phyloP scores from a whole-genome alignment of 441 rosid genomes.

The Hura crepitans region DNA sequence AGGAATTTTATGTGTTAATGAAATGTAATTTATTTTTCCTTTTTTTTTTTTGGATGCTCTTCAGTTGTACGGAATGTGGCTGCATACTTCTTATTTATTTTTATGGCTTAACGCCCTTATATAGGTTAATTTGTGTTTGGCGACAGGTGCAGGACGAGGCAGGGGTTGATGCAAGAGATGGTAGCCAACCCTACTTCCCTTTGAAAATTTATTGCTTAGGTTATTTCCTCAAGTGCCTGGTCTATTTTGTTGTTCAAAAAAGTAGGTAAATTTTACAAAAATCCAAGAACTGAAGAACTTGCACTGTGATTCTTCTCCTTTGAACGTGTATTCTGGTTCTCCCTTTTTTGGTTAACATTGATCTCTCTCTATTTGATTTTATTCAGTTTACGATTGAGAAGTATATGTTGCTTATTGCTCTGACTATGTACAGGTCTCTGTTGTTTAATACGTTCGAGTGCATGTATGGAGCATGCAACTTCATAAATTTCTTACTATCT shows the following conservation, averaged over 20 bases:
- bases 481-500: too few relatives aligned
- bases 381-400: not conserved
- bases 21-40: too few relatives aligned
- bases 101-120: not conserved
- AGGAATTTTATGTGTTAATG: not conserved
- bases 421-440: too few relatives aligned
- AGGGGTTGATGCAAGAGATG: constrained; percentile 35
- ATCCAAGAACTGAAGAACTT: not conserved
- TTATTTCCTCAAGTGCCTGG: constrained; percentile 4
- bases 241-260: constrained; percentile 15
- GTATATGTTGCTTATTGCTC: not conserved
- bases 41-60: too few relatives aligned
- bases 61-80: too few relatives aligned
- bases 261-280: constrained; percentile 11
- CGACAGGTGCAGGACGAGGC: constrained; percentile 54
- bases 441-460: too few relatives aligned
- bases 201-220: constrained; percentile 12
- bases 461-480: too few relatives aligned
- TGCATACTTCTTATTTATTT: not conserved
- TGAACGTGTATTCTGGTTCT: not conserved
- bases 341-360: not conserved
- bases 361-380: not conserved
- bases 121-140: not conserved
- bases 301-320: not conserved
- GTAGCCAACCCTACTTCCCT: constrained; percentile 21